Conservation (phyloP, 2,329 filamentous ascomycete genomes). For the Ophiostoma ips region DNA sequence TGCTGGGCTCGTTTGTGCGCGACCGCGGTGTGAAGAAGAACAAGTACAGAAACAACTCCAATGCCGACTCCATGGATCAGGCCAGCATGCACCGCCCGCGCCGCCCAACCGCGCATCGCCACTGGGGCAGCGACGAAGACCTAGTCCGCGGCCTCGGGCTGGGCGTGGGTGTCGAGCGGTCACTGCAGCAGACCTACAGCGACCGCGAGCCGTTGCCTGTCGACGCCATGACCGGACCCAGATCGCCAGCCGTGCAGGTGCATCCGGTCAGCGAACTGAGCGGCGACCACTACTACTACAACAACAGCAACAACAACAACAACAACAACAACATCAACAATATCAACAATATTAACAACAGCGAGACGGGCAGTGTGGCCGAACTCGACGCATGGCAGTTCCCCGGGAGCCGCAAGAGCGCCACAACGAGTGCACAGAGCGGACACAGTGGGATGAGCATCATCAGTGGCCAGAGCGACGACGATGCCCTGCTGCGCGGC, state of each 20-base stretch:
- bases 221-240: constrained; percentile 9
- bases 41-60: constrained; percentile 58
- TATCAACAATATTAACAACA: no score
- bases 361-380: constrained; percentile 13
- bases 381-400: constrained; percentile 36
- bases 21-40: constrained; percentile 83
- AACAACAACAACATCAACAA: no score
- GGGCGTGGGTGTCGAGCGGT: constrained; percentile 36
- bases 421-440: constrained; percentile 19
- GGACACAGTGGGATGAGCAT: constrained; percentile 18
- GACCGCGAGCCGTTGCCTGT: constrained; percentile 11
- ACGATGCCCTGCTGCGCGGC: constrained; percentile 30
- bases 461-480: constrained; percentile 25
- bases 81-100: constrained; percentile 23
- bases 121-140: constrained; percentile 86
- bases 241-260: background rate
- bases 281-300: background rate
- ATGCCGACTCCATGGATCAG: constrained; percentile 48
- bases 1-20: constrained; percentile 83
- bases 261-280: constrained; percentile 9
- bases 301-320: no score
- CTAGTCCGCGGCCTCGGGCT: constrained; percentile 70
- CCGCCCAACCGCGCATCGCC: constrained; percentile 41
- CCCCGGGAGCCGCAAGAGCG: constrained; percentile 23
- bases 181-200: constrained; percentile 29